Evolutionary conservation across 1,284 basidiomycete genomes (phyloP), one percentile per base, ranked within the genome.

Genomic region (Inonotus obliquus): DNA sequence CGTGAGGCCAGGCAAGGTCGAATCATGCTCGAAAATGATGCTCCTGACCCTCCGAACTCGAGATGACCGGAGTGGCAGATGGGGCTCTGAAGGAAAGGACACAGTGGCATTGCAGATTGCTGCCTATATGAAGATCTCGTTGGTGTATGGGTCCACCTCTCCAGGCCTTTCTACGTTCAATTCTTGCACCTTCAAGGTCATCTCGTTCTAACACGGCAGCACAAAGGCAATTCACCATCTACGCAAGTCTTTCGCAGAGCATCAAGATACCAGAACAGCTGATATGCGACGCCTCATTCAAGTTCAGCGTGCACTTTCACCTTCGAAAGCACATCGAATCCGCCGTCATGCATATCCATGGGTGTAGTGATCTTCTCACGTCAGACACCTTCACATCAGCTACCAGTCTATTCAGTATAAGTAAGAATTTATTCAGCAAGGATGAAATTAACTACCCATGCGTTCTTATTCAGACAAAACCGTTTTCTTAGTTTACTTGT

Each of bases 401-500:
- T 6, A 38, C 35, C 7, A 44, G 27, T 48, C 41, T 7, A 25
- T 57, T n/a, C 38, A 47, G 44, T 4, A 32, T 25, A n/a, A 65
- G 79, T n/a, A 67, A 69, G 17, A 65, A 68, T 13, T 67, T 66
- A 19, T 82, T 83, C 4, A 79, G 78, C 61, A 76, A 81, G 44
- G 73, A 78, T 58, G 88, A 91, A 66, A 83, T 64, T 54, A 41
- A 27, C 52, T 60, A 3, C 52, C 60, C 13, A 47, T 56, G 35
- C 62, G 61, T 25, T 60, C 57, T 17, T 59, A 61, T 47, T 67
- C 62, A 9, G 66, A 67, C 62, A 79, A 82, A 64, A 76, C 76
- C 7, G 81, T 97, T 2, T 95, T 96, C 71, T 73, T 94, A 25
- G 87, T 96, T 4, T 96, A 96, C 72, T 96, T 94, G 93, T 94